A percentile compares a stretch with the other conserved stretches of the same genome.
Conservation (phyloP, 2,329 filamentous ascomycete genomes). For the Phoma sp. region DNA sequence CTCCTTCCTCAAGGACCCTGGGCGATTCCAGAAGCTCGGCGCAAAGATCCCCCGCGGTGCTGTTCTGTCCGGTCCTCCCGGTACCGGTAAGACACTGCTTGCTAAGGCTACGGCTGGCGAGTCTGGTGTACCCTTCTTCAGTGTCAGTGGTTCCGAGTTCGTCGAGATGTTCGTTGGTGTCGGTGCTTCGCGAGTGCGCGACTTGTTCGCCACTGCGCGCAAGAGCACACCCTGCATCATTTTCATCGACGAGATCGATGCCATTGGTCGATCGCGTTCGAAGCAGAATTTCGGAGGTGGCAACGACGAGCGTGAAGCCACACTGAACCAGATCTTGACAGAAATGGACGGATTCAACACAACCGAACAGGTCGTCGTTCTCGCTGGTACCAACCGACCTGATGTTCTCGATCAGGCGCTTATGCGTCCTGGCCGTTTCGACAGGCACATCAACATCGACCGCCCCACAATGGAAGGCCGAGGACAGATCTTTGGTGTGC, state of each 20-base stretch:
- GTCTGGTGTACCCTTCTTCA: constrained; percentile 96
- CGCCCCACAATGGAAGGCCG: constrained; percentile 95
- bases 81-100: constrained; percentile 96
- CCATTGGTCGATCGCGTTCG: constrained; percentile 87
- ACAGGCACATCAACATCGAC: constrained; percentile 95
- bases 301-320: constrained; percentile 96
- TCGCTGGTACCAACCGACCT: constrained; percentile 94
- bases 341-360: constrained; percentile 99
- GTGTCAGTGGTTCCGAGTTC: constrained; percentile 97
- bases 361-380: constrained; percentile 91
- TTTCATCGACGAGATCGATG: constrained; percentile 99
- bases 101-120: constrained; percentile 98
- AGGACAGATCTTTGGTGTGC: constrained; percentile 94
- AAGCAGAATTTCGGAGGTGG: constrained; percentile 86
- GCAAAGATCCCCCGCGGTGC: constrained; percentile 98
- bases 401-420: constrained; percentile 94
- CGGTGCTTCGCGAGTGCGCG: constrained; percentile 90
- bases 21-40: constrained; percentile 89
- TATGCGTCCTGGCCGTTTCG: constrained; percentile 95
- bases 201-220: constrained; percentile 90
- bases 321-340: constrained; percentile 96
- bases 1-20: constrained; percentile 92
- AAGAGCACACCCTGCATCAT: constrained; percentile 99
- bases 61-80: constrained; percentile 94
- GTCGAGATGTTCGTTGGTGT: constrained; percentile 99